These are phyloP conservation scores for Vinca major DNA, from an alignment of 305 asterid species.

Conservation along the genomic window DNA sequence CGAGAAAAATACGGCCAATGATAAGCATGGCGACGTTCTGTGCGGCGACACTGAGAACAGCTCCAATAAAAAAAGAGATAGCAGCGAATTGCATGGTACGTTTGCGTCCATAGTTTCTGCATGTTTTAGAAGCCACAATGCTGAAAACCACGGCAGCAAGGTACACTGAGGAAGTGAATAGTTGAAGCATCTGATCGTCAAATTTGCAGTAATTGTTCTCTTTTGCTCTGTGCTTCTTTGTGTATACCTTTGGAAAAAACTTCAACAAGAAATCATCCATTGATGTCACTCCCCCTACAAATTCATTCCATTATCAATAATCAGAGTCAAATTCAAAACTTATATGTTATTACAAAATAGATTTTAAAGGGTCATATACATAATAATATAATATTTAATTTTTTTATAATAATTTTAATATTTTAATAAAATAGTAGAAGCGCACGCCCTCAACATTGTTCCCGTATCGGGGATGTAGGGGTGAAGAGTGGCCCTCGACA, in stretches of 20 bases:
- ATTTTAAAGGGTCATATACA: too few species aligned
- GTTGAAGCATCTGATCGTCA: conserved; percentile 5
- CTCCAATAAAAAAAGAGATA: background rate
- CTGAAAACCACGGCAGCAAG: conserved; percentile 14
- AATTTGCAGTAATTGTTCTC: conserved; percentile 18
- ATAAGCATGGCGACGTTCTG: conserved; percentile 7
- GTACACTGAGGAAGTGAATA: conserved; percentile 15
- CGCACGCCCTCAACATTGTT: too few species aligned
- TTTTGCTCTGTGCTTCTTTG: conserved; percentile 4
- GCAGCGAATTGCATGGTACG: conserved; percentile 8
- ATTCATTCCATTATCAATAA: too few species aligned
- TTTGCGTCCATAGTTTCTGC: conserved; percentile 11
- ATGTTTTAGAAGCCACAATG: conserved; percentile 4
- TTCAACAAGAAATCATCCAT: conserved; percentile 20
- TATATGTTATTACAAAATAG: too few species aligned
- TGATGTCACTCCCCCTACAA: conserved; percentile 15
- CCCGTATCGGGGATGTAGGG: too few species aligned
- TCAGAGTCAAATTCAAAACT: too few species aligned
- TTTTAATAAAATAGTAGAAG: too few species aligned
- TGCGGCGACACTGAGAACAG: conserved; percentile 1
- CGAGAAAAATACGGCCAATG: conserved; percentile 13
- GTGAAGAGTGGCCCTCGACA: too few species aligned
- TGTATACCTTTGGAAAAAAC: conserved; percentile 12
- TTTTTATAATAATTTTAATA: too few species aligned
- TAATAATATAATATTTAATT: too few species aligned